Evolutionary conservation across 2,329 filamentous ascomycete genomes (phyloP), one percentile per base, ranked within the genome.

Genomic region (Pseudogymnoascus sp.): DNA sequence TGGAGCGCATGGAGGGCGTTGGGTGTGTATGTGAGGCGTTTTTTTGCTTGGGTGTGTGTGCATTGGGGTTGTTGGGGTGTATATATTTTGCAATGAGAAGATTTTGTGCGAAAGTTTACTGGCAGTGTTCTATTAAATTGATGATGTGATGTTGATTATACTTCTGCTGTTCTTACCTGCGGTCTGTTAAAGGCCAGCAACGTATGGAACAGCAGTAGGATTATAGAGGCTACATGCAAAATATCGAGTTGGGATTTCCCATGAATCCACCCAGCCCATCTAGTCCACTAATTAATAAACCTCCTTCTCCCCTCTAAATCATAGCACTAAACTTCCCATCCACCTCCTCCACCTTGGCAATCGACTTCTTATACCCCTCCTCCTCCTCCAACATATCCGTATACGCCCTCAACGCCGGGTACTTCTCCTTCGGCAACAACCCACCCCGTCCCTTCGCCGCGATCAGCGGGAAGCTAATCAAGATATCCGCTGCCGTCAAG

Each of bases 381-480:
- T 79, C 76, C 42, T 74, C 69, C 47, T 74, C 73, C 68, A 82
- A 75, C 61, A 71, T 74, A 59, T 77, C 74, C 50, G 78, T 71
- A 67, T 81, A 83, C 8, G 71, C 77, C 8, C 69, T 73, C 59
- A 83, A 66, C 66, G 76, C 77, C 0, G 81, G 81, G 65, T 80
- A 81, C 33, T 72, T 75, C 14, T 73, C 73, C 64, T 75, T 73
- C 1, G 74, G 78, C 35, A 79, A 64, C 31, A 71, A 60, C 3
- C 75, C 74, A 11, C 70, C 72, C 35, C 67, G 64, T 42, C 69
- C 68, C 29, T 73, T 71, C 1, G 74, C 79, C 2, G 74, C 79
- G 64, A 82, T 77, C 3, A 84, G 68, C 0, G 78, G 80, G 68
- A 81, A 83, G 60, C 77, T 78, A 71, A 83, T 75, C 70, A 83